phyloP scores from a whole-genome alignment of 495 filamentous ascomycete genomes.

The Choiromyces venosus region DNA sequence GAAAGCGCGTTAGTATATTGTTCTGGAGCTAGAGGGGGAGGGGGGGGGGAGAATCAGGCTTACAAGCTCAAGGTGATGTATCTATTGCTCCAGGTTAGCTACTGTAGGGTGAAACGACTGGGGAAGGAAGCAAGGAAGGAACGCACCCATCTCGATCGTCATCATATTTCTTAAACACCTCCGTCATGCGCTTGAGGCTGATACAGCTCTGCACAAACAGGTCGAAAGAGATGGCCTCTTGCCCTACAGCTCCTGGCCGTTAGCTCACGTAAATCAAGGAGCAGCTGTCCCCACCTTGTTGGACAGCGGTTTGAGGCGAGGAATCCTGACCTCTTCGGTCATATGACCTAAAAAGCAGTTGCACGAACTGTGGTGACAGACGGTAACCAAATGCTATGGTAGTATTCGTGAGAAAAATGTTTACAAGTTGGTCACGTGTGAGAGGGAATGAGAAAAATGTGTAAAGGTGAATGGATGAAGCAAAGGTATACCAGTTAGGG shows the following conservation, averaged over 20 bases:
- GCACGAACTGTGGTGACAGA: constrained; percentile 73
- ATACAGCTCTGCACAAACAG: constrained; percentile 98
- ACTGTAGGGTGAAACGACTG: background rate
- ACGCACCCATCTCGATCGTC: constrained; percentile 81
- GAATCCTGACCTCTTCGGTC: constrained; percentile 47
- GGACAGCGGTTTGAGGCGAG: constrained; percentile 36
- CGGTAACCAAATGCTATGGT: constrained; percentile 78
- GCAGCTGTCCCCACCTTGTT: constrained; percentile 40
- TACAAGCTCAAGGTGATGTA: constrained; percentile 40
- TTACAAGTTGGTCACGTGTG: background rate
- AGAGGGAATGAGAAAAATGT: background rate
- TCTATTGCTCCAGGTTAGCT: constrained; percentile 15
- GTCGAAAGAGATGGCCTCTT: constrained; percentile 80
- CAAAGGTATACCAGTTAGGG: constrained; percentile 54
- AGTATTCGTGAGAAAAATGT: constrained; percentile 11
- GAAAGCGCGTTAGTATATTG: background rate
- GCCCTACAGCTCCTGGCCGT: constrained; percentile 32
- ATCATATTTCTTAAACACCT: constrained; percentile 98
- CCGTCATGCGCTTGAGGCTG: constrained; percentile 92
- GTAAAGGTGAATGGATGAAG: background rate
- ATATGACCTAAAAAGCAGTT: constrained; percentile 69
- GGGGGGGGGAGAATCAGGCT: background rate
- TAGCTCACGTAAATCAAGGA: constrained; percentile 26
- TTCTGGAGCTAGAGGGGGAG: background rate
- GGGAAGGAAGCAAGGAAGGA: background rate